phyloP scores from a whole-genome alignment of 208 protist species.

The Tritrichomonas foetus region DNA sequence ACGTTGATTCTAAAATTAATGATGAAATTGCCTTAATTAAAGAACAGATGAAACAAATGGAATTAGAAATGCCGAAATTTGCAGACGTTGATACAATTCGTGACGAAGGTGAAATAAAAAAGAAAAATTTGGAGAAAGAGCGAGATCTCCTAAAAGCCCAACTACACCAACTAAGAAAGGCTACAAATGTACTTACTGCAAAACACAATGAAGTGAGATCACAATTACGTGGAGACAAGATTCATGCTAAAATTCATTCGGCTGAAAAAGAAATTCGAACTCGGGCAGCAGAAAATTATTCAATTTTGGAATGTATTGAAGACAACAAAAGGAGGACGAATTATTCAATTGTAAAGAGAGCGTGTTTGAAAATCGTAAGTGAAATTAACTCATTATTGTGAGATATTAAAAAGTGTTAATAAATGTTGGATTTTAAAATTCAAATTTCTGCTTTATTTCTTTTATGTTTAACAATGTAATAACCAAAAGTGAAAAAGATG shows the following conservation, averaged over 20 bases:
- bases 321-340: background rate
- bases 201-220: background rate
- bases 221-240: background rate
- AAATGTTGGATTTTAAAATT: no score
- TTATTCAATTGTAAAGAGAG: background rate
- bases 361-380: background rate
- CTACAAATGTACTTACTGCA: background rate
- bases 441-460: no score
- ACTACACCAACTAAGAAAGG: background rate
- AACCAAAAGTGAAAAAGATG: no score
- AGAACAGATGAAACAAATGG: background rate
- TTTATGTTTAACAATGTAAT: no score
- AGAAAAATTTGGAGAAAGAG: background rate
- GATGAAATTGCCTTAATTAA: background rate
- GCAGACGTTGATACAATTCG: background rate
- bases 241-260: background rate
- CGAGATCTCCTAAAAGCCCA: background rate
- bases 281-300: background rate
- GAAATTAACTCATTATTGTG: no score
- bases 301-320: background rate
- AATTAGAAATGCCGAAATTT: background rate
- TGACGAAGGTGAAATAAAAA: background rate
- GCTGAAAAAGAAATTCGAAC: background rate
- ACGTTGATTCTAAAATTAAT: background rate
- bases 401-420: no score